These are phyloP conservation scores for Lactarius hengduanensis DNA, from an alignment of 768 basidiomycete species.

Conservation along the genomic window DNA sequence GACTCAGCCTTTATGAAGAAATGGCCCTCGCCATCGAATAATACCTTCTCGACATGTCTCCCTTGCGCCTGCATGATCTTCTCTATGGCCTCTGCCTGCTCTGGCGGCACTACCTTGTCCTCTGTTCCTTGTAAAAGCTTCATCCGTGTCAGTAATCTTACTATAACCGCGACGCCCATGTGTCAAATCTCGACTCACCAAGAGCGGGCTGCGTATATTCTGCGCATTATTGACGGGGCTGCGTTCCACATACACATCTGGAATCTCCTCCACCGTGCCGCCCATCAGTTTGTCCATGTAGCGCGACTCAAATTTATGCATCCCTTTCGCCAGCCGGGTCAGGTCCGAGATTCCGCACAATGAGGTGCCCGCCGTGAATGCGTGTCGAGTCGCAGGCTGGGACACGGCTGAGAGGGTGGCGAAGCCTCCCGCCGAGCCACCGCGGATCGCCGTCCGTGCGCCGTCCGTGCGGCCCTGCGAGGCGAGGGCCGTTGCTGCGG, in stretches of 20 bases:
- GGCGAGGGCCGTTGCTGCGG: slow-evolving; percentile 52
- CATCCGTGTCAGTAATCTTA: slow-evolving; percentile 22
- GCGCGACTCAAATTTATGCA: slow-evolving; percentile 69
- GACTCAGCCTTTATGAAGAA: slow-evolving; percentile 58
- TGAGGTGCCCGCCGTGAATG: slow-evolving; percentile 63
- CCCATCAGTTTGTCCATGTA: slow-evolving; percentile 67
- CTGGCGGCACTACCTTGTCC: slow-evolving; percentile 68
- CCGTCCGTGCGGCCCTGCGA: slow-evolving; percentile 56
- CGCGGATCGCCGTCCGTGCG: slow-evolving; percentile 64
- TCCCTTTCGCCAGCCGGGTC: slow-evolving; percentile 51
- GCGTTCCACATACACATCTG: slow-evolving; percentile 55
- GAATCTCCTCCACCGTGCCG: slow-evolving; percentile 50
- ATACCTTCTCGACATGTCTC: slow-evolving; percentile 51
- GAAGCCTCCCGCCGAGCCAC: slow-evolving; percentile 72
- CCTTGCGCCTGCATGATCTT: slow-evolving; percentile 33
- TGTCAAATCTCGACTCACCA: slow-evolving; percentile 45
- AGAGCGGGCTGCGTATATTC: slow-evolving; percentile 58
- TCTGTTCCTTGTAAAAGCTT: slow-evolving; percentile 28
- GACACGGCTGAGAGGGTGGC: slow-evolving; percentile 55
- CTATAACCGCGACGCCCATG: slow-evolving; percentile 8
- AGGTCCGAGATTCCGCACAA: slow-evolving; percentile 72
- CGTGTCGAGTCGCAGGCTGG: slow-evolving; percentile 37
- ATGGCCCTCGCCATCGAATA: slow-evolving; percentile 67
- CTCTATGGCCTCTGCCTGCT: slow-evolving; percentile 62
- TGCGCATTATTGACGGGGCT: slow-evolving; percentile 63